Percentiles rank a stretch among this genome's conserved stretches.
These are phyloP conservation scores for Rhodotorula paludigena DNA, from an alignment of 768 basidiomycete genomes.

Conservation along the genomic window DNA sequence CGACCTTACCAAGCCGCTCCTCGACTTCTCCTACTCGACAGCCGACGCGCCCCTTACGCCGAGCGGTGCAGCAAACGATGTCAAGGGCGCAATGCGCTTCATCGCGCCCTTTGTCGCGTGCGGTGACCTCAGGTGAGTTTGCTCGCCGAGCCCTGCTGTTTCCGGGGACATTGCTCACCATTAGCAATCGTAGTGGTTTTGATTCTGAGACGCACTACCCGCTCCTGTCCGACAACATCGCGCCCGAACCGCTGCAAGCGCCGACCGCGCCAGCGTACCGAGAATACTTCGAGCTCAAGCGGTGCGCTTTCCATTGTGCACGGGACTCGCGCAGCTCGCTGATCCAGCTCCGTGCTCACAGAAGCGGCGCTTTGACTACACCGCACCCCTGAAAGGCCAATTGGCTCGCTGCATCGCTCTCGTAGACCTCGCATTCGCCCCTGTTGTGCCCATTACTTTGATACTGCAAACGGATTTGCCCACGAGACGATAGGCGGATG, in stretches of 20 bases:
- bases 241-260: conserved; percentile 32
- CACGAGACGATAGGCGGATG: too few relatives aligned
- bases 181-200: conserved; percentile 32
- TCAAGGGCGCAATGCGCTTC: conserved; percentile 34
- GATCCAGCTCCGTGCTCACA: neutral
- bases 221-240: conserved; percentile 5
- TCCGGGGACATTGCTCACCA: too few relatives aligned
- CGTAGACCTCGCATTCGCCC: too few relatives aligned
- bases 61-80: conserved; percentile 16
- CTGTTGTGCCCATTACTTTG: too few relatives aligned
- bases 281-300: conserved; percentile 35
- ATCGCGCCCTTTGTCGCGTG: conserved; percentile 44
- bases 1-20: conserved; percentile 39
- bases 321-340: neutral
- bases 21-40: conserved; percentile 36
- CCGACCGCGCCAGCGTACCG: conserved; percentile 40
- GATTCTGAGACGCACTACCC: conserved; percentile 42
- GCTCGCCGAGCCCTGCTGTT: too few relatives aligned
- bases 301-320: neutral
- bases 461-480: too few relatives aligned
- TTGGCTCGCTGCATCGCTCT: too few relatives aligned
- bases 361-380: conserved; percentile 1
- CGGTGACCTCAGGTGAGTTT: conserved; percentile 42
- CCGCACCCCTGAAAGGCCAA: neutral
- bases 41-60: neutral